phyloP scores from a whole-genome alignment of 106 monocot species.

The Dactylorhiza incarnata region DNA sequence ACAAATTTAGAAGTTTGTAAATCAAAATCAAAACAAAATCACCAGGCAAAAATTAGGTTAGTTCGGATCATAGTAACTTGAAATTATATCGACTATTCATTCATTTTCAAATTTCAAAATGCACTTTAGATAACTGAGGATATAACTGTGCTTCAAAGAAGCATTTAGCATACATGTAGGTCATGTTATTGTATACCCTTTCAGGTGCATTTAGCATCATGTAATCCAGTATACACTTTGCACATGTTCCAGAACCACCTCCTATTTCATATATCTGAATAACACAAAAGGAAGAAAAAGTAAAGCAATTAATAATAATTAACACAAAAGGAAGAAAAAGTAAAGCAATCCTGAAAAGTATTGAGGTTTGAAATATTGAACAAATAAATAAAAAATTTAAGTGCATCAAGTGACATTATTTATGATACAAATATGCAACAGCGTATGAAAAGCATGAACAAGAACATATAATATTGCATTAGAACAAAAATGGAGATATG shows the following conservation, averaged over 20 bases:
- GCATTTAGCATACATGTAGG: slow-evolving; percentile 62
- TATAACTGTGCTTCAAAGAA: neutral
- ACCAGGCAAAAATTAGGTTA: too few species aligned
- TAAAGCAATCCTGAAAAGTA: neutral
- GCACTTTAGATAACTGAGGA: neutral
- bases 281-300: slow-evolving; percentile 5
- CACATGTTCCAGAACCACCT: slow-evolving; percentile 99
- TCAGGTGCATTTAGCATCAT: slow-evolving; percentile 94
- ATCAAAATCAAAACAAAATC: too few species aligned
- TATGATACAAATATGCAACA: too few species aligned
- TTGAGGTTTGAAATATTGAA: neutral
- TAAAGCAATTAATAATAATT: neutral
- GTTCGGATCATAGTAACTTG: too few species aligned
- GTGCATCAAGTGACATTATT: neutral
- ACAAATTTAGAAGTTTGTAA: too few species aligned
- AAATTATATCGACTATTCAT: neutral
- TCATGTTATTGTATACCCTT: slow-evolving; percentile 93
- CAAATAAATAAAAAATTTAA: neutral
- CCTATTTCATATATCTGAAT: slow-evolving; percentile 99
- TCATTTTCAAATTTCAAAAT: slow-evolving; percentile 2
- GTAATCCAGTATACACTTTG: slow-evolving; percentile 96
- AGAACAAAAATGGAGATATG: too few species aligned
- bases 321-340: neutral
- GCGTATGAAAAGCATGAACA: too few species aligned
- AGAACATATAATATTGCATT: too few species aligned